Conservation (phyloP, 2,329 filamentous ascomycete genomes). For the Talaromyces sp. region DNA sequence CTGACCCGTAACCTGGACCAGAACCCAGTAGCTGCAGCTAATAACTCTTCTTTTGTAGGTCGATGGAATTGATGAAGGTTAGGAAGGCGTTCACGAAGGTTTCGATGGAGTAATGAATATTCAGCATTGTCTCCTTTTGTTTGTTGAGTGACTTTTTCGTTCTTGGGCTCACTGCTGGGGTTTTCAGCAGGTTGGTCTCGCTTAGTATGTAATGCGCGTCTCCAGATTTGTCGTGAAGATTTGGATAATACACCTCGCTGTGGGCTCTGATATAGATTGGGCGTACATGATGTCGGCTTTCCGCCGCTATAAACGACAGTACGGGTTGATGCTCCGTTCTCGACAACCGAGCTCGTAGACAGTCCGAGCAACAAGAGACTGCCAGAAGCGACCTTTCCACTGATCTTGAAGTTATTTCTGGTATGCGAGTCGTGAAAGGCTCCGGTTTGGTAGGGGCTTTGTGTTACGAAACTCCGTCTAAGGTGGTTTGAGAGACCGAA, state of each 20-base stretch:
- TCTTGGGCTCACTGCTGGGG: conserved; percentile 21
- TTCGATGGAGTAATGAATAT: conserved; percentile 27
- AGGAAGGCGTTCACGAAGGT: conserved; percentile 59
- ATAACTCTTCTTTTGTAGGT: conserved; percentile 87
- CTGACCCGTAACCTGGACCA: conserved; percentile 85
- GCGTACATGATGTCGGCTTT: conserved; percentile 26
- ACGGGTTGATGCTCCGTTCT: conserved; percentile 33
- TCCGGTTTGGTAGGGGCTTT: conserved; percentile 16
- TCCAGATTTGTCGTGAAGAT: conserved; percentile 27
- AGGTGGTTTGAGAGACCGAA: conserved; percentile 21
- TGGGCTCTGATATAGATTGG: conserved; percentile 21
- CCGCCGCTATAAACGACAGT: conserved; percentile 30
- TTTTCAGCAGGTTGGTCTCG: conserved; percentile 22
- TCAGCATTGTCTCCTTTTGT: conserved; percentile 18
- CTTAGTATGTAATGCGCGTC: conserved; percentile 32
- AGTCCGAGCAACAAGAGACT: conserved; percentile 53
- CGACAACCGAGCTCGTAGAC: conserved; percentile 31
- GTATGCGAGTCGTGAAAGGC: conserved; percentile 7
- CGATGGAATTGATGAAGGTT: conserved; percentile 66
- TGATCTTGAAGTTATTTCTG: conserved; percentile 38
- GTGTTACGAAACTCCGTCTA: conserved; percentile 14
- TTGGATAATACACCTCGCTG: conserved; percentile 21
- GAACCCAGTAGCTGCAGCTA: conserved; percentile 88
- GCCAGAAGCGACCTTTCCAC: conserved; percentile 54
- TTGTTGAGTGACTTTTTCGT: conserved; percentile 9